Base-by-base conservation (phyloP, 345 rosid species). In the Erodium maritimum region DNA sequence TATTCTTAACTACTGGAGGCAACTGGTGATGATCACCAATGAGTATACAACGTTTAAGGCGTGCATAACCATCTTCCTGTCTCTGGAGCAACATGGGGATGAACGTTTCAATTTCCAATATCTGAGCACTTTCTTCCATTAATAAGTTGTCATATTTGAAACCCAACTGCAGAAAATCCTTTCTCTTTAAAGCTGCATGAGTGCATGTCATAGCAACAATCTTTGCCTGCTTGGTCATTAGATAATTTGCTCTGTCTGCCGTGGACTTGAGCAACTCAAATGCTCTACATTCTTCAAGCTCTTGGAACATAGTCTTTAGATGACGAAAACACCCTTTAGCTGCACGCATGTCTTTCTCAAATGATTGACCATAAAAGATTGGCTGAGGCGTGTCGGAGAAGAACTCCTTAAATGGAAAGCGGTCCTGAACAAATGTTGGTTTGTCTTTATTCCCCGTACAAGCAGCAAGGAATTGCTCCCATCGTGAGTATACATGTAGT, bases 121-220 rank as follows among this genome's bases (percentile, higher is more conserved):
- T 93, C 62, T 93, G 96, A 45, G 99, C 99, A 70, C 99, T 93
- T 78, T 93, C 99, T 93, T 93, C 99, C 99, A 93, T 93, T 73
- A 93, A 64, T 52, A 93, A 75, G 84, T 93, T 93, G 66, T 93
- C 99, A 67, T 93, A 93, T 72, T 93, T 93, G 79, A 93, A 93
- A 55, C 99, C 99, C 65, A 91, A 71, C 68, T 88, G 90, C 66
- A 91, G 99, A 73, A 91, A 91, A 70, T 91, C 99, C 75, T 87
- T 89, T 80, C 99, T 83, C 74, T 91, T 91, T 54, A 93, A 71
- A 17, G 99, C 99, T 3, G 99, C 99, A 82, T 93, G 99, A 42
- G 99, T 93, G 76, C 99, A 93, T 16, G 99, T 89, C 99, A 93
- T 93, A 63, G 99, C 99, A 56, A 93, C 99, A 69, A 93, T 83